Base-by-base conservation (phyloP, 306 rosid species). In the Bauhinia variegata region DNA sequence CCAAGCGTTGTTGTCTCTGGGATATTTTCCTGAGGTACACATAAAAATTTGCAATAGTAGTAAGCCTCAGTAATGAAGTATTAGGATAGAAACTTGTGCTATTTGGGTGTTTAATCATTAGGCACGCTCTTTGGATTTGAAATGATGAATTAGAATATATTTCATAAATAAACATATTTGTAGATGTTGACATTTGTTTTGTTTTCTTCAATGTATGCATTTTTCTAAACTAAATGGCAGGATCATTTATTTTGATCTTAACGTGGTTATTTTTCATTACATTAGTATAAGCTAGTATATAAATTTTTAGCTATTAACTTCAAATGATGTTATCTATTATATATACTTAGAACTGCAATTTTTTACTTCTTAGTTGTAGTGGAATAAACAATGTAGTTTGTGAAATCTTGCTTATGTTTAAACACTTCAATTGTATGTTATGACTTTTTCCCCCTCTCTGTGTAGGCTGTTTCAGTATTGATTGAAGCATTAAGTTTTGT, bases 1-100 rank as follows among this genome's bases (percentile, higher is more conserved):
- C 41, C 92, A 90, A 74, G 97, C 99, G 61, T 75, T 93, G 78
- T 81, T 82, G 78, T 75, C 96, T 83, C 69, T 93, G 53, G 89
- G 84, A 37, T 80, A 78, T 75, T 93, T 93, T 76, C 96, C 99
- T 9, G 95, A 93, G 99, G 99, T 93, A 86, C 68, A 65, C 31
- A 50, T 33, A 18, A 48, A 52, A 47, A 36, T 74, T 44, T 72
- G 14, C 83, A 48, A 18, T 59, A 9, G 47, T 51, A 65, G 47
- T 51, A 65, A 37, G 57, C 64, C 70, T 33, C 14, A 7, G 43
- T 71, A 34, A 38, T 68, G 53, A 8, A 5, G 43, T 53, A 60
- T 67, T 34, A 30, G 68, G 43, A 64, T 59, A 57, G 43, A 64
- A 64, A 57, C 15, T 10, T 61, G 14, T 57, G 57, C 67, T 64